A percentile compares a stretch with the other conserved stretches of the same genome.
These are phyloP conservation scores for Flueggea neowawraea DNA, from an alignment of 441 rosid genomes.

Conservation along the genomic window DNA sequence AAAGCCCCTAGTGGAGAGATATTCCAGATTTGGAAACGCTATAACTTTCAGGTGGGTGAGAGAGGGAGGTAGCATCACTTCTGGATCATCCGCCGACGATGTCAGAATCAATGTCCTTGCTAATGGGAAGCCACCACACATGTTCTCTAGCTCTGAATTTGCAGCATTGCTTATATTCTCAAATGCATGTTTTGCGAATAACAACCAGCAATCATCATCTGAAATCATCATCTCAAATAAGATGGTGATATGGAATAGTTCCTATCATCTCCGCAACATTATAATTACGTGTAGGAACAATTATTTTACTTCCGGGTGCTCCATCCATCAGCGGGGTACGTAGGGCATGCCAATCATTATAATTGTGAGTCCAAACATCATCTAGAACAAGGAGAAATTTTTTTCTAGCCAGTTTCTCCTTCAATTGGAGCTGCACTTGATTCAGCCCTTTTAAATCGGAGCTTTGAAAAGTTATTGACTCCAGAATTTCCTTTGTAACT, in stretches of 20 bases:
- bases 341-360: not conserved
- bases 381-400: conserved; percentile 20
- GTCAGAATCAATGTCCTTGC: no score
- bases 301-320: conserved; percentile 13
- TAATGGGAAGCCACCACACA: conserved; percentile 16
- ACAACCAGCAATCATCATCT: conserved; percentile 4
- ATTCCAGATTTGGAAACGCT: no score
- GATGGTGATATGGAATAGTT: not conserved
- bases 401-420: not conserved
- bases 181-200: conserved; percentile 2
- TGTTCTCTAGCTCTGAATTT: not conserved
- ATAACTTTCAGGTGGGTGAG: no score
- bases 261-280: not conserved
- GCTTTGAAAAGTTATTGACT: not conserved
- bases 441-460: not conserved
- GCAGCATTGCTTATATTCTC: not conserved
- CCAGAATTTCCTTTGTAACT: not conserved
- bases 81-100: no score
- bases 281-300: conserved; percentile 10
- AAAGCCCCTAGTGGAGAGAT: no score
- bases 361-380: conserved; percentile 15
- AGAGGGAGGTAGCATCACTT: no score
- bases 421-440: not conserved
- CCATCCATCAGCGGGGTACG: not conserved
- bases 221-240: no score